Conservation (phyloP, 176 grass and related monocot genomes). For the Elymus sibiricus region DNA sequence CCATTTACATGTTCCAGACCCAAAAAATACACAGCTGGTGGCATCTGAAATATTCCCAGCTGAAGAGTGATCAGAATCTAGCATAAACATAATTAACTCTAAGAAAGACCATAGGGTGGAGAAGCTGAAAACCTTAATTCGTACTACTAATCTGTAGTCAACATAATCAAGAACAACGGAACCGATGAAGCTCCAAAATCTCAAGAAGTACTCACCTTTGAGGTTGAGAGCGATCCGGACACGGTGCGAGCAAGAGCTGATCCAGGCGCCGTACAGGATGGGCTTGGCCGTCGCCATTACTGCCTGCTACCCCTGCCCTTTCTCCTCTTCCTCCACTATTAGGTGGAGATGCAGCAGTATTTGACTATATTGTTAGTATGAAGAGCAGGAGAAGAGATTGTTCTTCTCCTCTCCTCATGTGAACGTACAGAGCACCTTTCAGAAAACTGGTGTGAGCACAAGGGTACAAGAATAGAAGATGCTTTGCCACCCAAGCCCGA, state of each 20-base stretch:
- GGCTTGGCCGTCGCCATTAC: slow-evolving; percentile 38
- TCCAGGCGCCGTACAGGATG: slow-evolving; percentile 51
- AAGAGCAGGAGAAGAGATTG: not conserved
- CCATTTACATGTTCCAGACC: not conserved
- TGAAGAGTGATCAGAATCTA: not conserved
- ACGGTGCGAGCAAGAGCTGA: slow-evolving; percentile 66
- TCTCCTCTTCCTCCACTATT: not conserved
- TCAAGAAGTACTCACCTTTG: slow-evolving; percentile 44
- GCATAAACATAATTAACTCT: not conserved
- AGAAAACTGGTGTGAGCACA: not conserved
- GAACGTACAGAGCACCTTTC: not conserved
- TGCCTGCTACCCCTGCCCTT: not conserved
- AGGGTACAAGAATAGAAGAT: not conserved
- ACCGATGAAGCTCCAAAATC: not conserved
- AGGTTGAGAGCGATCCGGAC: slow-evolving; percentile 61
- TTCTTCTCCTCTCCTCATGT: slow-evolving; percentile 7
- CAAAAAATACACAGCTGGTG: not conserved
- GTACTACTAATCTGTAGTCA: not conserved
- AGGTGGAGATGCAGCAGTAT: not conserved
- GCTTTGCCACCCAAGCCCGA: not conserved
- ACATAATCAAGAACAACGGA: not conserved
- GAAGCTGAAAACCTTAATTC: not conserved
- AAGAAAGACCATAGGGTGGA: not conserved
- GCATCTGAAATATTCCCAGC: not conserved
- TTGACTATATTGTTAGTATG: not conserved